Evolutionary conservation across 179 eudicot genomes (phyloP).

Genomic region (Spinacia oleracea): DNA sequence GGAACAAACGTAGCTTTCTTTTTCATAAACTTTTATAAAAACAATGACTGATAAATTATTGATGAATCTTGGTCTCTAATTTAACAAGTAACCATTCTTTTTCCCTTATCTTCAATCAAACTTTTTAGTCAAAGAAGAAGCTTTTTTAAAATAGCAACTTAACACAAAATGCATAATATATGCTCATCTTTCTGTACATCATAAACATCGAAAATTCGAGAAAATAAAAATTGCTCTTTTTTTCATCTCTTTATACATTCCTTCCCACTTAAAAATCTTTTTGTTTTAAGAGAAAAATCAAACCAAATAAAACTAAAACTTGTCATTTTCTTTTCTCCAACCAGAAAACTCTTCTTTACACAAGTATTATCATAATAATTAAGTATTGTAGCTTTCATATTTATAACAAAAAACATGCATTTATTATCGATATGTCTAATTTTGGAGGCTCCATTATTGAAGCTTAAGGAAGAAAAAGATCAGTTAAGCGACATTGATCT

Average conservation of each 20-base stretch:
- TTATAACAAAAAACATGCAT: not conserved
- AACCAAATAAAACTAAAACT: not conserved
- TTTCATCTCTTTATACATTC: not conserved
- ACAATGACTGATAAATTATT: constrained; percentile 3
- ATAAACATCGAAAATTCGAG: not conserved
- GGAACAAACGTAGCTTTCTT: constrained; percentile 21
- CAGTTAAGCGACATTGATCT: constrained; percentile 9
- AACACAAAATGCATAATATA: not conserved
- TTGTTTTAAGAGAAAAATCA: not conserved
- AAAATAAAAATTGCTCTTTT: constrained; percentile 1
- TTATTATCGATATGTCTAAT: not conserved
- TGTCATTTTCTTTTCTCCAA: constrained; percentile 22
- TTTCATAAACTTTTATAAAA: constrained; percentile 22
- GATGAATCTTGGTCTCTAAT: not conserved
- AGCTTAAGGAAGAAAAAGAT: not conserved
- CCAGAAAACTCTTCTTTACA: not conserved
- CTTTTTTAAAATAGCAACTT: constrained; percentile 1
- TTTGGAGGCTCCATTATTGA: constrained; percentile 16
- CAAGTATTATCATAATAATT: too few relatives aligned
- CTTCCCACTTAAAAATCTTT: constrained; percentile 3
- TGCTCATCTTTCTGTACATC: not conserved
- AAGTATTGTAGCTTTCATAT: constrained; percentile 11
- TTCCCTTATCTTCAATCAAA: not conserved
- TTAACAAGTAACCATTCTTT: constrained; percentile 9
- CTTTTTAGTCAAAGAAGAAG: constrained; percentile 18